Conservation (phyloP, 306 rosid genomes). For the Erythrophleum fordii region DNA sequence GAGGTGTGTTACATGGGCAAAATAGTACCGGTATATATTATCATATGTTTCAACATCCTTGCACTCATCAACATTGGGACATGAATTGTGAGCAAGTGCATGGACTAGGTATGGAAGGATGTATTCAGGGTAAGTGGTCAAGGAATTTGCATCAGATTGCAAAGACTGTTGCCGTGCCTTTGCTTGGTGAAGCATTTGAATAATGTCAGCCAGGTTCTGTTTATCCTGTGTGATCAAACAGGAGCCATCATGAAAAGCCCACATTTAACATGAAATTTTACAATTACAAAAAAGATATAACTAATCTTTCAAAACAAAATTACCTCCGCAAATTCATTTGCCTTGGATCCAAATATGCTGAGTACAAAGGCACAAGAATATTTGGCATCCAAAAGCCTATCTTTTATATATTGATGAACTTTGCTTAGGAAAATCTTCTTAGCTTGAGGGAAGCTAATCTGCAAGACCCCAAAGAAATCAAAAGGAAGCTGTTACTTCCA, state of each 20-base stretch:
- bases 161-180: constrained; percentile 64
- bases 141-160: constrained; percentile 77
- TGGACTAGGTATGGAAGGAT: constrained; percentile 87
- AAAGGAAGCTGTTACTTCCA: constrained; percentile 35
- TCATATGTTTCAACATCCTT: constrained; percentile 84
- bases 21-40: constrained; percentile 69
- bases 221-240: constrained; percentile 65
- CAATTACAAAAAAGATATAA: constrained; percentile 34
- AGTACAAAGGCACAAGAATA: constrained; percentile 84
- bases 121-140: constrained; percentile 73
- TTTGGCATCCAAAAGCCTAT: constrained; percentile 80
- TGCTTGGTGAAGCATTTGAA: constrained; percentile 85
- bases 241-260: constrained; percentile 29
- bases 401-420: constrained; percentile 88
- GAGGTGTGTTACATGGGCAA: constrained; percentile 22
- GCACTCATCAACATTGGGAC: constrained; percentile 90
- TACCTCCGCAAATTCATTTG: constrained; percentile 81
- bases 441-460: constrained; percentile 87
- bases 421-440: constrained; percentile 78
- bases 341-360: constrained; percentile 60
- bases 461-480: constrained; percentile 43
- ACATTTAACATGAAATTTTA: constrained; percentile 15
- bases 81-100: constrained; percentile 85
- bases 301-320: constrained; percentile 26
- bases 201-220: constrained; percentile 80